Evolutionary conservation across 768 basidiomycete genomes (phyloP).

Genomic region (Lepiota brunneoincarnata): DNA sequence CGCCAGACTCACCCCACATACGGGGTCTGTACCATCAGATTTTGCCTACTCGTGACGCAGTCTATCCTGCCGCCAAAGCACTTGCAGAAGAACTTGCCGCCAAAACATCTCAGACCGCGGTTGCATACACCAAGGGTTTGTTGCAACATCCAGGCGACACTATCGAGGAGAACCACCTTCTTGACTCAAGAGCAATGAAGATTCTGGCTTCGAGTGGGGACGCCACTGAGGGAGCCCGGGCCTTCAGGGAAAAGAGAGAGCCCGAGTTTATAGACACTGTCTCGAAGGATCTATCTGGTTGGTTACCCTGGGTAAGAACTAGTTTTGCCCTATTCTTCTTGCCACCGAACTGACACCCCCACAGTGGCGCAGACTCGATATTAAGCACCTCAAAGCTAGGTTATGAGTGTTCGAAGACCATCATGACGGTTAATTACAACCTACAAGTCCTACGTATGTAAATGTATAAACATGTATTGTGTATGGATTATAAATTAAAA

Average conservation of each 20-base stretch:
- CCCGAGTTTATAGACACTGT: slow-evolving; percentile 45
- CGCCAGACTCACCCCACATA: slow-evolving; percentile 42
- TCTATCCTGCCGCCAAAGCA: slow-evolving; percentile 48
- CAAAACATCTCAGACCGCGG: slow-evolving; percentile 48
- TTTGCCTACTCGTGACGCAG: slow-evolving; percentile 46
- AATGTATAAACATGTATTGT: slow-evolving; percentile 19
- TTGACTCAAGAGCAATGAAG: slow-evolving; percentile 48
- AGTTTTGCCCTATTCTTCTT: background rate
- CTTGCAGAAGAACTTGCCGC: slow-evolving; percentile 50
- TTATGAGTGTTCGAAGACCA: slow-evolving; percentile 18
- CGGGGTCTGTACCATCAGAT: slow-evolving; percentile 44
- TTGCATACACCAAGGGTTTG: slow-evolving; percentile 51
- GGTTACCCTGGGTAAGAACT: slow-evolving; percentile 51
- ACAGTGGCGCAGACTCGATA: slow-evolving; percentile 38
- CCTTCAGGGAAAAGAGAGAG: slow-evolving; percentile 47
- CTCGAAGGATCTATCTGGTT: slow-evolving; percentile 35
- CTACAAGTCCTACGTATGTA: background rate
- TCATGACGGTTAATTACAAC: background rate
- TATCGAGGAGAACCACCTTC: slow-evolving; percentile 51
- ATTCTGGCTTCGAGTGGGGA: slow-evolving; percentile 37
- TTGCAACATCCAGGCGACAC: slow-evolving; percentile 48
- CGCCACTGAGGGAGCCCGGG: slow-evolving; percentile 42
- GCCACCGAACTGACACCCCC: background rate
- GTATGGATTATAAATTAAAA: slow-evolving; percentile 18
- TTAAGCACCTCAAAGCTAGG: slow-evolving; percentile 32